Conservation (phyloP, 2,329 filamentous ascomycete genomes). For the Simplicillium sp. region DNA sequence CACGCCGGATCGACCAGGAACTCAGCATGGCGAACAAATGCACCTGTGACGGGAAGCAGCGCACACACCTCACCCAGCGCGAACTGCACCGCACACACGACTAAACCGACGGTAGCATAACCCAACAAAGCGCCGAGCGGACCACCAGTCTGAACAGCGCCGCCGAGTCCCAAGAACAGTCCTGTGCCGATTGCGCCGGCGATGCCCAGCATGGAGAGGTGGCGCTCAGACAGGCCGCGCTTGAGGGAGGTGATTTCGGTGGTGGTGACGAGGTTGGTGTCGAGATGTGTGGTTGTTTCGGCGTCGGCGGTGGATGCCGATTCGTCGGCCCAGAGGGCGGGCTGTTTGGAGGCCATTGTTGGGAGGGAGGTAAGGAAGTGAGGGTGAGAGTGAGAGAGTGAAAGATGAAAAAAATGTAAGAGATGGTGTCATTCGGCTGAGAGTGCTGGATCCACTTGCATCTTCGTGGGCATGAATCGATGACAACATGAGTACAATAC, state of each 20-base stretch:
- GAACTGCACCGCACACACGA: constrained; percentile 48
- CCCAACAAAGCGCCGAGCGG: constrained; percentile 38
- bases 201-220: constrained; percentile 54
- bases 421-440: too few species aligned
- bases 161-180: constrained; percentile 49
- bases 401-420: too few species aligned
- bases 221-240: constrained; percentile 35
- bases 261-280: constrained; percentile 34
- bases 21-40: constrained; percentile 50
- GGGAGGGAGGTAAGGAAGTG: too few species aligned
- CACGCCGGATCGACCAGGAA: constrained; percentile 53
- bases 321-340: background rate
- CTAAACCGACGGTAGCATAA: constrained; percentile 45
- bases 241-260: constrained; percentile 39
- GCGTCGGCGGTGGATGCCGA: background rate
- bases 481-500: too few species aligned
- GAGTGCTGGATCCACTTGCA: too few species aligned
- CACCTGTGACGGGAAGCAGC: constrained; percentile 51
- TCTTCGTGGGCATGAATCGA: too few species aligned
- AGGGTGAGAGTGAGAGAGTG: too few species aligned
- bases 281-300: constrained; percentile 1
- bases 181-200: constrained; percentile 53
- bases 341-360: background rate
- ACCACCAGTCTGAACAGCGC: constrained; percentile 40
- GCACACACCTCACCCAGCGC: constrained; percentile 53